These are phyloP conservation scores for Incumbomyces delicatus DNA, from an alignment of 2,329 filamentous ascomycete species.

Conservation along the genomic window DNA sequence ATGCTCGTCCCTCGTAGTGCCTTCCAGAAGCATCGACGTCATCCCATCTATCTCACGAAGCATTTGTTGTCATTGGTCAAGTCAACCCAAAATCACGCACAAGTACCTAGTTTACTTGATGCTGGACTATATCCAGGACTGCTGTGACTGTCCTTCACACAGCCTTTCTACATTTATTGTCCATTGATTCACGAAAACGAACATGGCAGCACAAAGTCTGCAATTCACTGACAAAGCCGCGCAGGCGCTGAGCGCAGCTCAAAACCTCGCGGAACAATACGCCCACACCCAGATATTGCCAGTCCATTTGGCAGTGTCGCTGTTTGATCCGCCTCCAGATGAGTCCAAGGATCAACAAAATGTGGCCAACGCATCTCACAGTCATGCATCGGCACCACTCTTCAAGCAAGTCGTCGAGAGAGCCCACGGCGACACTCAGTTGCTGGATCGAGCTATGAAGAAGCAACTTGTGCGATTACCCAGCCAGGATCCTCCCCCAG, in stretches of 20 bases:
- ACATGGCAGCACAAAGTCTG: constrained; percentile 39
- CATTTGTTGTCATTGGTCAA: too few species aligned
- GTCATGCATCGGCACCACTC: constrained; percentile 57
- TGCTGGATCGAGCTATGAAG: constrained; percentile 81
- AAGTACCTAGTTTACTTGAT: too few species aligned
- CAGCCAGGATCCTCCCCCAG: constrained; percentile 88
- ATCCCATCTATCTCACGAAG: too few species aligned
- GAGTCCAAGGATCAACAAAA: constrained; percentile 71
- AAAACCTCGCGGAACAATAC: constrained; percentile 79
- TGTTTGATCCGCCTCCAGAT: constrained; percentile 37
- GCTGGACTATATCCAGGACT: too few species aligned
- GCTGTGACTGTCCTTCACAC: too few species aligned
- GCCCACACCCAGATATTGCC: constrained; percentile 84
- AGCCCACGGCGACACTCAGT: constrained; percentile 83
- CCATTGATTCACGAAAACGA: not conserved
- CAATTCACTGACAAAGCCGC: constrained; percentile 88
- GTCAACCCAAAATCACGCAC: too few species aligned
- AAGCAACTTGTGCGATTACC: constrained; percentile 83
- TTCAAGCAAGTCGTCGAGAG: constrained; percentile 92
- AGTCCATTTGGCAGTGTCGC: constrained; percentile 65
- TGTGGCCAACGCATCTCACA: constrained; percentile 54
- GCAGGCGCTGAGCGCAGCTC: constrained; percentile 80
- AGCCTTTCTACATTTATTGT: too few species aligned
- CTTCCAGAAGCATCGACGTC: too few species aligned
- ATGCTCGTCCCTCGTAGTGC: not conserved